Evolutionary conservation across 1,284 basidiomycete species (phyloP).

Genomic region (Gymnopus androsaceus): DNA sequence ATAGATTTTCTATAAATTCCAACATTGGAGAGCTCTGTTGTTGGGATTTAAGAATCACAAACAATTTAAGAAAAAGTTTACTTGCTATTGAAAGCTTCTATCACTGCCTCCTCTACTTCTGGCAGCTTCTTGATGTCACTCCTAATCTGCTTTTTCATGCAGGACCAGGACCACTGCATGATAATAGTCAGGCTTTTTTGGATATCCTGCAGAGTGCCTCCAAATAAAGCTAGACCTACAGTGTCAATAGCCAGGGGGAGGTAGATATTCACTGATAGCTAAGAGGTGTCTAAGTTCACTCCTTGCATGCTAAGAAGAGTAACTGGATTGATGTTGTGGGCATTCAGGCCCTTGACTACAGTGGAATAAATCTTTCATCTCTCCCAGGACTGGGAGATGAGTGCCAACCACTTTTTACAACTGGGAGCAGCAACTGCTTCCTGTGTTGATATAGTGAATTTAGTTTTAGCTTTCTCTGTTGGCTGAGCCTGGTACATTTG

Average conservation of each 20-base stretch:
- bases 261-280: conserved; percentile 22
- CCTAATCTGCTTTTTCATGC: conserved; percentile 1
- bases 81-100: conserved; percentile 24
- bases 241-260: conserved; percentile 22
- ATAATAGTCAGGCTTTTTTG: conserved; percentile 11
- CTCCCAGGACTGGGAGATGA: conserved; percentile 20
- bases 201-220: conserved; percentile 1
- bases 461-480: conserved; percentile 19
- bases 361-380: conserved; percentile 22
- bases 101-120: conserved; percentile 13
- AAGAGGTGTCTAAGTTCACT: neutral
- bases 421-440: conserved; percentile 20
- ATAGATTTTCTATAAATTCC: too few relatives aligned
- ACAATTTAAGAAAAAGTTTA: neutral
- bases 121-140: neutral
- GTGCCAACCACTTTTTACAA: conserved; percentile 21
- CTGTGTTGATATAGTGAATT: conserved; percentile 18
- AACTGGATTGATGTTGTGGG: conserved; percentile 23
- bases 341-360: conserved; percentile 20
- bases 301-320: neutral
- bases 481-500: conserved; percentile 13
- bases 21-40: conserved; percentile 22
- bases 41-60: neutral
- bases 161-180: conserved; percentile 22
- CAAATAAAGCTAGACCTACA: conserved; percentile 24